phyloP scores from a whole-genome alignment of 352 stramenopile species.

The Labyrinthula sp. region DNA sequence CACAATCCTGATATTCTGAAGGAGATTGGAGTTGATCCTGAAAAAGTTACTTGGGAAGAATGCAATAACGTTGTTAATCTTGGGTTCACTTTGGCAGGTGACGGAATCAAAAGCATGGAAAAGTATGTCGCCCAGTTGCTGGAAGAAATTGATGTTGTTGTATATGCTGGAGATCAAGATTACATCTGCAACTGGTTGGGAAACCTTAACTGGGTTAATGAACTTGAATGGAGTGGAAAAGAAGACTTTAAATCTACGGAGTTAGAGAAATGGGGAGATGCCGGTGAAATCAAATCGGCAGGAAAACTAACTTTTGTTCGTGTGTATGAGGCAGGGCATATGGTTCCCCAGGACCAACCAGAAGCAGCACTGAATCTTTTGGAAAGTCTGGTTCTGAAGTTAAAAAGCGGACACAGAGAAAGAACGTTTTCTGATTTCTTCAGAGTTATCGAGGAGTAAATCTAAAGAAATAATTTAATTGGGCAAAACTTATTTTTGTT shows the following conservation, averaged over 20 bases:
- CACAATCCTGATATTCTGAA: conserved; percentile 40
- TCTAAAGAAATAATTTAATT: too few species aligned
- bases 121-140: conserved; percentile 67
- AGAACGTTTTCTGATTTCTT: too few species aligned
- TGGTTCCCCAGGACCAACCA: conserved; percentile 80
- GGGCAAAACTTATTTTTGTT: too few species aligned
- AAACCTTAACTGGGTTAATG: conserved; percentile 73
- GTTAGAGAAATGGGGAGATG: conserved; percentile 17
- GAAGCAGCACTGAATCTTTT: conserved; percentile 70
- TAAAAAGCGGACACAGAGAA: too few species aligned
- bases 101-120: conserved; percentile 94
- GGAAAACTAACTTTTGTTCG: conserved; percentile 42
- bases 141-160: conserved; percentile 66
- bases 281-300: conserved; percentile 3
- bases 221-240: conserved; percentile 67
- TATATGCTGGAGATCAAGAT: conserved; percentile 85
- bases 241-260: conserved; percentile 48
- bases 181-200: conserved; percentile 92
- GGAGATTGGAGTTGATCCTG: conserved; percentile 34
- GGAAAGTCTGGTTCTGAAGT: too few species aligned
- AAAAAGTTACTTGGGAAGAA: conserved; percentile 60
- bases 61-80: conserved; percentile 84
- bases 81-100: conserved; percentile 56
- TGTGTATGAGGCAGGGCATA: conserved; percentile 79
- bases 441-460: too few species aligned